Evolutionary conservation across 2,329 filamentous ascomycete species (phyloP).

Genomic region (Simplicillium sp.): DNA sequence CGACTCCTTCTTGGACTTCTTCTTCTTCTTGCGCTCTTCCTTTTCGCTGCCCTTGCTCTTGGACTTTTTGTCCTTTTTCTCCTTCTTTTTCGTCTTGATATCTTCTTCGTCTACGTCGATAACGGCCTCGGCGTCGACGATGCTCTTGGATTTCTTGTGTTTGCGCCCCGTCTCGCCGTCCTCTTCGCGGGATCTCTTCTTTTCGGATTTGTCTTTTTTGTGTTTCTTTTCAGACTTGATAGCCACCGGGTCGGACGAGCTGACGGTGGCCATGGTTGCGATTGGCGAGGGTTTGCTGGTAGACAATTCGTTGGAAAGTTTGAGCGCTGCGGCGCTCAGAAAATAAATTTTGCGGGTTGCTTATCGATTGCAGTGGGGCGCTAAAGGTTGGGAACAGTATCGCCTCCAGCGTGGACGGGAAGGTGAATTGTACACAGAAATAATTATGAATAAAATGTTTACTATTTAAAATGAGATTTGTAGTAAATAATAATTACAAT

Average conservation of each 20-base stretch:
- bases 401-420: too few relatives aligned
- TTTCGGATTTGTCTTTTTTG: constrained; percentile 27
- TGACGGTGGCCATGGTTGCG: constrained; percentile 22
- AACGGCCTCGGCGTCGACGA: constrained; percentile 20
- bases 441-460: too few relatives aligned
- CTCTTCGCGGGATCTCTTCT: constrained; percentile 36
- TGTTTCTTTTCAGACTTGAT: constrained; percentile 28
- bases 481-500: too few relatives aligned
- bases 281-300: neutral
- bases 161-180: constrained; percentile 33
- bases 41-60: constrained; percentile 8
- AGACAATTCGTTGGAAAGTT: too few relatives aligned
- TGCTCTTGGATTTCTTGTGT: constrained; percentile 40
- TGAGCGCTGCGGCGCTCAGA: constrained; percentile 1
- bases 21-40: constrained; percentile 11
- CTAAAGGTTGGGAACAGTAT: neutral
- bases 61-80: constrained; percentile 17
- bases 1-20: constrained; percentile 20
- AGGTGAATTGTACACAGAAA: too few relatives aligned
- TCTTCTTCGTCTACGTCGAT: constrained; percentile 18
- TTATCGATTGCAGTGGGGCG: constrained; percentile 11
- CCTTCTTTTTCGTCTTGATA: constrained; percentile 21
- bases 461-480: too few relatives aligned
- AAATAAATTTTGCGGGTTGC: constrained; percentile 13
- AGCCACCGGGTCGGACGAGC: constrained; percentile 17